Conservation (phyloP, 768 basidiomycete genomes). For the Termitomyces sp. region DNA sequence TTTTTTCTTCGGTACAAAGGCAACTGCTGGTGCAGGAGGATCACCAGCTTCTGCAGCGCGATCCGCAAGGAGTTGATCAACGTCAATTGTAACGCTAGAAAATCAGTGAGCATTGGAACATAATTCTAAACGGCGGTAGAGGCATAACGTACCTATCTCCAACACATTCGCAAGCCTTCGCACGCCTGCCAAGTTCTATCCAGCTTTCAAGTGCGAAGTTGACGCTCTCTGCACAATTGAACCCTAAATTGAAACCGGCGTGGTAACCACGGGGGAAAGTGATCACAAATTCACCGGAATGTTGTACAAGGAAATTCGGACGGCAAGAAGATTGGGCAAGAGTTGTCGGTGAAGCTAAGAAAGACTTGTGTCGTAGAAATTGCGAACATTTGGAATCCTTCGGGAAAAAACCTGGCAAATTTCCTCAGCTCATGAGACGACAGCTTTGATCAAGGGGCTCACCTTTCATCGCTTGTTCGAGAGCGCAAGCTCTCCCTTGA, state of each 20-base stretch:
- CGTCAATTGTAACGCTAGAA: constrained; percentile 85
- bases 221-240: constrained; percentile 96
- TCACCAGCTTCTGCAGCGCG: constrained; percentile 43
- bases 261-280: constrained; percentile 95
- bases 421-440: neutral
- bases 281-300: constrained; percentile 93
- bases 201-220: constrained; percentile 96
- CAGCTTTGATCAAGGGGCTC: constrained; percentile 10
- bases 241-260: constrained; percentile 92
- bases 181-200: constrained; percentile 82
- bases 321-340: constrained; percentile 74
- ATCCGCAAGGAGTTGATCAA: constrained; percentile 76
- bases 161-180: constrained; percentile 73
- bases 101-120: neutral
- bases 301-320: constrained; percentile 87
- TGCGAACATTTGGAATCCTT: constrained; percentile 85
- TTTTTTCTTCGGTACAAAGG: neutral
- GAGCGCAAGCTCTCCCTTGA: constrained; percentile 70
- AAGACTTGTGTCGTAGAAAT: constrained; percentile 95
- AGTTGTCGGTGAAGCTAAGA: constrained; percentile 82
- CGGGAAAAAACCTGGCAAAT: constrained; percentile 73
- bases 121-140: neutral
- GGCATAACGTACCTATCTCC: constrained; percentile 52
- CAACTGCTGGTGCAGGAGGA: constrained; percentile 6
- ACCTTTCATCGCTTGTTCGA: constrained; percentile 93